A percentile compares a stretch with the other conserved stretches of the same genome.
These are phyloP conservation scores for Backusella tuberculispora DNA, from an alignment of 192 early-diverging fungal species.

Conservation along the genomic window DNA sequence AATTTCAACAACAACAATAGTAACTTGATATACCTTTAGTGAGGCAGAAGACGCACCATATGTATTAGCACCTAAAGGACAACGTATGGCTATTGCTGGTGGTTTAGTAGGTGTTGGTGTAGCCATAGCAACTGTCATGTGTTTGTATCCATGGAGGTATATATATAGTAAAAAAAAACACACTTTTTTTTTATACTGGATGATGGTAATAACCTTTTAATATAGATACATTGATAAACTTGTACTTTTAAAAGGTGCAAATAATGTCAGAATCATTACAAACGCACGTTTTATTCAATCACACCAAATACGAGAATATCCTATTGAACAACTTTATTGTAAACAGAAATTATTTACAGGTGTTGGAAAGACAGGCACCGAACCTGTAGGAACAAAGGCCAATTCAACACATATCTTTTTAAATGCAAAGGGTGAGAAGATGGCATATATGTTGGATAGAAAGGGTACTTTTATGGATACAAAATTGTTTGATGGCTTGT, in stretches of 20 bases:
- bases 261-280: slow-evolving; percentile 30
- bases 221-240: slow-evolving; percentile 42
- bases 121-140: slow-evolving; percentile 39
- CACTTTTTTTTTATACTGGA: not conserved
- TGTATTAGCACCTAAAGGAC: slow-evolving; percentile 34
- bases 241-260: slow-evolving; percentile 33
- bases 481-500: slow-evolving; percentile 47
- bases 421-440: slow-evolving; percentile 32
- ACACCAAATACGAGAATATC: slow-evolving; percentile 32
- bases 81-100: slow-evolving; percentile 40
- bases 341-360: slow-evolving; percentile 41
- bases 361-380: slow-evolving; percentile 36
- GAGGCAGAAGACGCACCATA: slow-evolving; percentile 33
- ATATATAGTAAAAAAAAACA: too few relatives aligned
- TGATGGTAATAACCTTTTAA: not conserved
- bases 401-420: slow-evolving; percentile 42
- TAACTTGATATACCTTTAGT: not conserved
- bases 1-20: not conserved
- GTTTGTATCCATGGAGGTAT: slow-evolving; percentile 47
- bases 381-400: slow-evolving; percentile 30
- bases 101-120: slow-evolving; percentile 37
- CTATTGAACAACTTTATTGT: slow-evolving; percentile 26
- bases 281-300: slow-evolving; percentile 33
- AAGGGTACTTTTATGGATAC: slow-evolving; percentile 45
- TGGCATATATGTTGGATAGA: slow-evolving; percentile 46